Base-by-base conservation (phyloP, 306 rosid genomes). In the Fragaria iinumae region DNA sequence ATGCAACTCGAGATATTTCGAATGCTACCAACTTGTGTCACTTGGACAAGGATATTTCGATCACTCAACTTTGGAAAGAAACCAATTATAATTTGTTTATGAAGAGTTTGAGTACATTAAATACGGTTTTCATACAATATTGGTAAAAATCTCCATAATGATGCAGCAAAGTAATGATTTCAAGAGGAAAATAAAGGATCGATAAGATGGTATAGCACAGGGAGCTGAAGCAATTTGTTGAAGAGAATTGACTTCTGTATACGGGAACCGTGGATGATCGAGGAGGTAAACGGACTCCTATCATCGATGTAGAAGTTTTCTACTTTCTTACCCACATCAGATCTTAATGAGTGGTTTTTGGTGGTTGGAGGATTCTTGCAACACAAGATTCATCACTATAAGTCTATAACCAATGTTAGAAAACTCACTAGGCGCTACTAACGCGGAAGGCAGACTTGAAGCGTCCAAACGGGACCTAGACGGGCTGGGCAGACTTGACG, bases 31-130 rank as follows among this genome's bases (percentile, higher is more conserved):
- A 38, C 41, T 23, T 32, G 20, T 68, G 34, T 68, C 49, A 18
- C 20, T n/a, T 7, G 53, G 76, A 48, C 20, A 29, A 6, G 11
- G 76, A 47, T n/a, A 32, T 47, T 62, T 38, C 0, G 6, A 60
- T 60, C 67, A 71, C 44, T 78, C 81, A 21, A 78, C 72, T 71
- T 7, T 48, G 44, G 49, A 36, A 16, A 38, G 44, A 8, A 25
- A n/a, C 38, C 43, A 17, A 21, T 13, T 2, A 27, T 16, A 13
- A 5, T 62, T 62, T 62, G 9, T 32, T 34, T 16, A 34, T 5
- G 23, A 6, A 1, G 32, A 1, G 49, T 27, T 39, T 0, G n/a
- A 23, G 38, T 52, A 21, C n/a, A 39, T 17, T 0, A 53, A 72
- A n/a, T 13, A 65, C 34, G 67, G 39, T 59, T 74, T 59, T 55